These are phyloP conservation scores for Phytophthora chlamydospora DNA, from an alignment of 352 stramenopile genomes.

Conservation along the genomic window DNA sequence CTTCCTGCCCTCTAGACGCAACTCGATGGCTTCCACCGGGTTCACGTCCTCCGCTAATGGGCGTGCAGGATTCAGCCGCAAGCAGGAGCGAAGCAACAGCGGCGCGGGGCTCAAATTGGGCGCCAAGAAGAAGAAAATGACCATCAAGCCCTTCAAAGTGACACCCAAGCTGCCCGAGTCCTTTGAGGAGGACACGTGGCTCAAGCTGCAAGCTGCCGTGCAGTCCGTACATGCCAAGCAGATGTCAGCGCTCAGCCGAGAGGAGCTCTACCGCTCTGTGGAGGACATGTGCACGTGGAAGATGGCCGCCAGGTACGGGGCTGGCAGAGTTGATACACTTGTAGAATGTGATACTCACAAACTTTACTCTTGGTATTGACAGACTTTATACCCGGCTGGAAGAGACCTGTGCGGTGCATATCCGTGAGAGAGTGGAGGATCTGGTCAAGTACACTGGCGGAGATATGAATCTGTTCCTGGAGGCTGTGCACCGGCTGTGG, in stretches of 20 bases:
- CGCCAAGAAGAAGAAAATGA: constrained; percentile 80
- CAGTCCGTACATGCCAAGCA: constrained; percentile 72
- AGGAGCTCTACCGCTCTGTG: constrained; percentile 86
- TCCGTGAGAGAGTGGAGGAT: constrained; percentile 56
- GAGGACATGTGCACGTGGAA: constrained; percentile 95
- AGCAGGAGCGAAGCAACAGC: constrained; percentile 41
- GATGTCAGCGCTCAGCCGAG: constrained; percentile 63
- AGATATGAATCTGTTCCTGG: constrained; percentile 78
- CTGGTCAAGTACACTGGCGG: constrained; percentile 65
- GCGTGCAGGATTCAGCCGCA: constrained; percentile 32
- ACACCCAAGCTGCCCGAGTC: constrained; percentile 71
- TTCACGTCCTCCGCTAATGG: constrained; percentile 32
- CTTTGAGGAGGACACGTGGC: constrained; percentile 86
- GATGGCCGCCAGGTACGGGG: constrained; percentile 68
- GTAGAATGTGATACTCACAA: not conserved
- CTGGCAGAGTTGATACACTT: constrained; percentile 1
- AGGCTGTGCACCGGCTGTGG: constrained; percentile 84
- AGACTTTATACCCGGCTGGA: constrained; percentile 75
- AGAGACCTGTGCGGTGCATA: constrained; percentile 71
- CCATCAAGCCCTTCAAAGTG: constrained; percentile 87
- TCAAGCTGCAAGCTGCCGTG: constrained; percentile 69
- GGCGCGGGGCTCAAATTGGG: constrained; percentile 25
- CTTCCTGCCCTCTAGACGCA: not conserved
- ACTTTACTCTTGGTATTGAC: constrained; percentile 6
- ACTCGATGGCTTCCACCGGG: constrained; percentile 37